These are phyloP conservation scores for Mycena maculata DNA, from an alignment of 768 basidiomycete species.

Conservation along the genomic window DNA sequence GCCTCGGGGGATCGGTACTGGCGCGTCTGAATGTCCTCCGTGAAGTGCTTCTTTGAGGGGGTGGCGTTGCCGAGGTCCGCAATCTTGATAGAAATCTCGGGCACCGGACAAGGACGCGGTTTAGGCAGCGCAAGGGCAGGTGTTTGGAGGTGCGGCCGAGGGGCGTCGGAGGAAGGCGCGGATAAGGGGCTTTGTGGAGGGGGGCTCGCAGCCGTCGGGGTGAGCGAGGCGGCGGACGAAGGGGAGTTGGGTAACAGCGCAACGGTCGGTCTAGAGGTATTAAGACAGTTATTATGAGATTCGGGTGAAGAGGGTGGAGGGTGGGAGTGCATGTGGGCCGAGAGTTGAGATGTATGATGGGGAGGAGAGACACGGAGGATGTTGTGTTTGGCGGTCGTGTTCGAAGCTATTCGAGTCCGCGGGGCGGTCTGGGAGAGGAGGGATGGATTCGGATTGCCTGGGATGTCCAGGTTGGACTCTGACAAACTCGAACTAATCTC, in stretches of 20 bases:
- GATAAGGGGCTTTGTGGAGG: constrained; percentile 19
- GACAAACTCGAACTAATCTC: background rate
- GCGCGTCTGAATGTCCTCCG: constrained; percentile 96
- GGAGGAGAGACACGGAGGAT: constrained; percentile 51
- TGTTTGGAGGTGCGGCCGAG: constrained; percentile 26
- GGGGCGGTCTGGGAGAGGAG: constrained; percentile 77
- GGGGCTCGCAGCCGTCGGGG: constrained; percentile 29
- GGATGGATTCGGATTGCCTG: constrained; percentile 55
- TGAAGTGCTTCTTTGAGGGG: constrained; percentile 89
- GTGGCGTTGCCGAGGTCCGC: constrained; percentile 96
- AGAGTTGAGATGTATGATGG: constrained; percentile 54
- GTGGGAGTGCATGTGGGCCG: constrained; percentile 53
- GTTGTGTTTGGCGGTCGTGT: constrained; percentile 42
- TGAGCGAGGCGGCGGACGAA: constrained; percentile 30
- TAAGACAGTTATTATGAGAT: constrained; percentile 36
- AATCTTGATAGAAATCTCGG: constrained; percentile 87
- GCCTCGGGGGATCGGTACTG: constrained; percentile 97
- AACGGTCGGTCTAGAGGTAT: constrained; percentile 12
- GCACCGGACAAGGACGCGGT: constrained; percentile 36
- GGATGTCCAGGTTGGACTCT: constrained; percentile 31
- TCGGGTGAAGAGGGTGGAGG: constrained; percentile 44
- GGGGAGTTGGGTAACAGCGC: constrained; percentile 23
- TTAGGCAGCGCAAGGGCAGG: constrained; percentile 33
- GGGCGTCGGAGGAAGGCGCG: constrained; percentile 2
- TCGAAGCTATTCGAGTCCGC: constrained; percentile 41